Evolutionary conservation across 2,329 filamentous ascomycete species (phyloP), one percentile per base, ranked within the genome.

Genomic region (Fusarium lateritium): DNA sequence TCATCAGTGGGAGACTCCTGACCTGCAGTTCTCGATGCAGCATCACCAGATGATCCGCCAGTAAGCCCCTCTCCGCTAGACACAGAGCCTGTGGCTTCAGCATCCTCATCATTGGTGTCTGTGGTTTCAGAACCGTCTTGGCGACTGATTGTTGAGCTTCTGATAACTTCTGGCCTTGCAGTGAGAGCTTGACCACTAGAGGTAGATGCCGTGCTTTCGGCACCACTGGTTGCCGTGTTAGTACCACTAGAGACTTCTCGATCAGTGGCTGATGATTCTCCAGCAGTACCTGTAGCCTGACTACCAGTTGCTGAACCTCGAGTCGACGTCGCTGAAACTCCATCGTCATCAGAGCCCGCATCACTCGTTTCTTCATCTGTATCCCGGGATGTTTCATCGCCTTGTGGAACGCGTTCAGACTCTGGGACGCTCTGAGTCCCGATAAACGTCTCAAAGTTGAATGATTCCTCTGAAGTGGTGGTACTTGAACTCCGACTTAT

Each of bases 401-500:
- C 45, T 9, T 49, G 62, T 4, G 34, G 31, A 4, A 60, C 61
- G 0, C 40, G 45, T 4, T 65, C 62, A 3, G 62, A 60, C 14
- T 65, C 60, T 0, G 60, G 14, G 2, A 65, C 61, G 2, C 54
- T 65, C 31, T 66, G 62, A 2, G 55, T 45, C 0, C 55, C 55
- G 22, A 65, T 3, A 2, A 65, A 15, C 0, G 62, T 65, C n/a
- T 53, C 54, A 4, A 42, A 22, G 0, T 45, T 42, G 4, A 53
- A 11, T 5, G 17, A 38, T 2, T 11, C 38, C 1, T 19, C 36
- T 26, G 8, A 26, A n/a, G 2, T 15, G 1, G 49, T 14, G 15
- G 9, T 11, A 6, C 11, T 33, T 9, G 26, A 31, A 6, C 26
- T 17, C 2, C 21, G 26, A 1, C 13, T 21, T 19, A 7, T 2